Conservation (phyloP, 495 filamentous ascomycete species). For the Penicillium lividum region DNA sequence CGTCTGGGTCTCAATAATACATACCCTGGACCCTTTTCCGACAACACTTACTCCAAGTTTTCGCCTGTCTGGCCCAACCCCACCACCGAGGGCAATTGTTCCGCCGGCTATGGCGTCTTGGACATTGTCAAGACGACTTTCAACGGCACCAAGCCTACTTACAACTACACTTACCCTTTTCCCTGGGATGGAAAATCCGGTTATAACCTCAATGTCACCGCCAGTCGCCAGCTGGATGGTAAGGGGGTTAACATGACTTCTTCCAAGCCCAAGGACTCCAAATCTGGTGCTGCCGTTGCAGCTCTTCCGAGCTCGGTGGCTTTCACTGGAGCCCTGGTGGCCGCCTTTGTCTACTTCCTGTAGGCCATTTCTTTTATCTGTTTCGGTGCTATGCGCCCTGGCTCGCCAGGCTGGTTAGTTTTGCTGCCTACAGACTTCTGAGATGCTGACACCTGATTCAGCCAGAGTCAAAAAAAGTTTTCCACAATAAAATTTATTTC, state of each 20-base stretch:
- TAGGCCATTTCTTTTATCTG: constrained; percentile 2
- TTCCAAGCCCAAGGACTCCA: neutral
- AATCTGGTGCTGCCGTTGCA: constrained; percentile 4
- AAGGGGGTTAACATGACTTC: constrained; percentile 6
- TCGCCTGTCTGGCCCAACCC: constrained; percentile 44
- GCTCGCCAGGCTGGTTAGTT: neutral
- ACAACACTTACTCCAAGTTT: constrained; percentile 32
- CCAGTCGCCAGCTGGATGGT: constrained; percentile 27
- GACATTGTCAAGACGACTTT: constrained; percentile 42
- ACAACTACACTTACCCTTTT: constrained; percentile 45
- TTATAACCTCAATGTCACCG: constrained; percentile 33
- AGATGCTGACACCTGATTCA: neutral
- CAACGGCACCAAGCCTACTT: constrained; percentile 26
- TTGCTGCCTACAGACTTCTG: neutral
- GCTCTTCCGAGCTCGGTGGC: constrained; percentile 6
- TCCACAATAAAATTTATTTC: no score
- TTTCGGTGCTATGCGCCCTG: neutral
- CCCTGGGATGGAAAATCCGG: constrained; percentile 21
- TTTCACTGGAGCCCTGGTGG: constrained; percentile 17
- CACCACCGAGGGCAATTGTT: constrained; percentile 40
- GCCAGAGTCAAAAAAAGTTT: neutral
- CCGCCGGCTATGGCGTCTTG: constrained; percentile 45
- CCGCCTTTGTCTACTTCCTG: constrained; percentile 13
- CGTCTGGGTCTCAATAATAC: constrained; percentile 47
- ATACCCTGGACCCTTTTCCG: constrained; percentile 46